Conservation (phyloP, 345 rosid genomes). For the Draba incana region DNA sequence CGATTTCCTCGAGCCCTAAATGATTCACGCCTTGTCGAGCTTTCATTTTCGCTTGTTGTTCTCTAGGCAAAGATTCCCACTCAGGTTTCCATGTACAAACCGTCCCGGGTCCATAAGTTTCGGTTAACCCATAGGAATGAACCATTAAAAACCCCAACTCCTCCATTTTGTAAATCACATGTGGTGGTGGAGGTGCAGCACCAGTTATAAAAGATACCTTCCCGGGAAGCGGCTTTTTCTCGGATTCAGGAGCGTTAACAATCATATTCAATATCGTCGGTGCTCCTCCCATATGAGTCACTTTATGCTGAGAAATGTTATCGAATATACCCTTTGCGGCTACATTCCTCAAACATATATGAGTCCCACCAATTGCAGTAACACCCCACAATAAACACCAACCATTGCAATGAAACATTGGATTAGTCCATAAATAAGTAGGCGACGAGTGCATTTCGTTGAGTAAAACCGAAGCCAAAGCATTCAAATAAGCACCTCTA, state of each 20-base stretch:
- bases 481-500: constrained; percentile 82
- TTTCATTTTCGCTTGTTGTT: constrained; percentile 59
- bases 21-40: constrained; percentile 71
- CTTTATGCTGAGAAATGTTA: constrained; percentile 52
- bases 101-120: constrained; percentile 80
- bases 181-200: constrained; percentile 75
- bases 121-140: constrained; percentile 77
- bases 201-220: constrained; percentile 62
- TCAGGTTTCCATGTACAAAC: constrained; percentile 72
- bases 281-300: constrained; percentile 87
- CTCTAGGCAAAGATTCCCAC: constrained; percentile 62
- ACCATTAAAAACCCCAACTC: constrained; percentile 62
- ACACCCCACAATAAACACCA: constrained; percentile 92
- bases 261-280: constrained; percentile 78
- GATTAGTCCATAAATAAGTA: constrained; percentile 78
- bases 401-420: constrained; percentile 97
- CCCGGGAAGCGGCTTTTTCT: constrained; percentile 49
- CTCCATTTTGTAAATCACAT: constrained; percentile 61
- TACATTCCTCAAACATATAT: constrained; percentile 69
- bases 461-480: constrained; percentile 60
- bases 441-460: constrained; percentile 61
- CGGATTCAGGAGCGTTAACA: constrained; percentile 49
- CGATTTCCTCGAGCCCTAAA: constrained; percentile 64
- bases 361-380: constrained; percentile 80
- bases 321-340: constrained; percentile 60